These are phyloP conservation scores for Coemansia sp. DNA, from an alignment of 192 early-diverging fungal species.

Conservation along the genomic window DNA sequence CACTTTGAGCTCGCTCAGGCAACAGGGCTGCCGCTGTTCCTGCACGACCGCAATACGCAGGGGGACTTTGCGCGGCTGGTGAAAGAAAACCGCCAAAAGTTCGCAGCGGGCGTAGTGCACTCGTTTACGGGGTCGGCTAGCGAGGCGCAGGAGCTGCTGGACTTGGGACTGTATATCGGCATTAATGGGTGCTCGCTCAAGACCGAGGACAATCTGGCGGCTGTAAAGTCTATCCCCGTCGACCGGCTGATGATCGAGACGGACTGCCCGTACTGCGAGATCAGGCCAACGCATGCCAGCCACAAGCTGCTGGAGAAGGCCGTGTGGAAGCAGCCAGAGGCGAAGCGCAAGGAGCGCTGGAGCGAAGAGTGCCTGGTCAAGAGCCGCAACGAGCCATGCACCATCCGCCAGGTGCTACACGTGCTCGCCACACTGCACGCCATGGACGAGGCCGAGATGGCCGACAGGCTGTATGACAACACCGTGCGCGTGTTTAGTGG, in stretches of 20 bases:
- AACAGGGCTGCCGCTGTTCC: slow-evolving; percentile 83
- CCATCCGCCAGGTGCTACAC: slow-evolving; percentile 70
- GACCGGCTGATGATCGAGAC: slow-evolving; percentile 91
- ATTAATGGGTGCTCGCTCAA: slow-evolving; percentile 95
- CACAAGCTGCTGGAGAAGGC: slow-evolving; percentile 54
- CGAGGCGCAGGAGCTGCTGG: slow-evolving; percentile 62
- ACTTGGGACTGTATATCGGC: slow-evolving; percentile 84
- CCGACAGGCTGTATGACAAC: slow-evolving; percentile 64
- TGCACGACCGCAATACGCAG: slow-evolving; percentile 86
- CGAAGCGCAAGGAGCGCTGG: slow-evolving; percentile 76
- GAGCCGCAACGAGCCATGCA: slow-evolving; percentile 82
- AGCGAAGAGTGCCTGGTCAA: slow-evolving; percentile 63
- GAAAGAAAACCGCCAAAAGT: slow-evolving; percentile 60
- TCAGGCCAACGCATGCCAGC: slow-evolving; percentile 83
- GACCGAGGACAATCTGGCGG: slow-evolving; percentile 79
- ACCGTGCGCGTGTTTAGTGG: slow-evolving; percentile 64
- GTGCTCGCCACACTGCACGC: slow-evolving; percentile 64
- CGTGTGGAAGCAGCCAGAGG: slow-evolving; percentile 36
- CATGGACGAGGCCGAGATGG: slow-evolving; percentile 56
- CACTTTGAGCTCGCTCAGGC: slow-evolving; percentile 80
- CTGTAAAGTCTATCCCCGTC: slow-evolving; percentile 68
- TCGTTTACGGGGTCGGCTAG: slow-evolving; percentile 79
- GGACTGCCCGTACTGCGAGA: slow-evolving; percentile 92
- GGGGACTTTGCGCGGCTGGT: slow-evolving; percentile 72
- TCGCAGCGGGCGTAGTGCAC: slow-evolving; percentile 71